Evolutionary conservation across 2,329 filamentous ascomycete species (phyloP).

Genomic region (Aureobasidium sp.): DNA sequence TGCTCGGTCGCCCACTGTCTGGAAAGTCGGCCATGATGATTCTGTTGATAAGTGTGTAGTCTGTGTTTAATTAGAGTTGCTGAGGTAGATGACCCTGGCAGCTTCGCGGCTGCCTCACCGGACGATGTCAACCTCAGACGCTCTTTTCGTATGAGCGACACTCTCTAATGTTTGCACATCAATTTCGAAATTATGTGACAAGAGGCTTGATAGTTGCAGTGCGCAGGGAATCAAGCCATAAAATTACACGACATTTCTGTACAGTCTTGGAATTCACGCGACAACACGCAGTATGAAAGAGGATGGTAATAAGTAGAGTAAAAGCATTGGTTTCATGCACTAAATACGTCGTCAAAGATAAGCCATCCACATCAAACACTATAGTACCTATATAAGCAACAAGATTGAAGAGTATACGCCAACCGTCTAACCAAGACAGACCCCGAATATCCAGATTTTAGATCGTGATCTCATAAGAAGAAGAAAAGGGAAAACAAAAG

Average conservation of each 20-base stretch:
- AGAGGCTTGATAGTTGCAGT: no score
- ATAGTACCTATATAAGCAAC: background rate
- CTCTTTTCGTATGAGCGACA: no score
- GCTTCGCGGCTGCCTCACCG: background rate
- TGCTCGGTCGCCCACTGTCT: background rate
- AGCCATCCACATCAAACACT: background rate
- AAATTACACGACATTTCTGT: no score
- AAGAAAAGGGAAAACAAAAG: background rate
- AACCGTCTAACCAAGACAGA: background rate
- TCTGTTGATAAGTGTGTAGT: background rate
- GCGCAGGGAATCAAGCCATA: no score
- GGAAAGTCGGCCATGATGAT: background rate
- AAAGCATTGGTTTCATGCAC: background rate
- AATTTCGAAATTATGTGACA: no score
- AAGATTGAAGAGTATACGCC: background rate
- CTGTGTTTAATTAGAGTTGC: background rate
- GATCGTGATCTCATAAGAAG: slow-evolving; percentile 1
- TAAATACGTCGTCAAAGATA: background rate
- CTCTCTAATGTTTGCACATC: no score
- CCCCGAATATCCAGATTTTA: background rate
- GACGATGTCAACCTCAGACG: background rate
- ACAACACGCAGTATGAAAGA: no score
- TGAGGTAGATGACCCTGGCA: background rate
- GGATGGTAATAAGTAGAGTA: no score
- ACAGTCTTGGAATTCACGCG: no score